phyloP scores from a whole-genome alignment of 2,329 filamentous ascomycete genomes.

The Ophiocordyceps camponoti-saundersi region DNA sequence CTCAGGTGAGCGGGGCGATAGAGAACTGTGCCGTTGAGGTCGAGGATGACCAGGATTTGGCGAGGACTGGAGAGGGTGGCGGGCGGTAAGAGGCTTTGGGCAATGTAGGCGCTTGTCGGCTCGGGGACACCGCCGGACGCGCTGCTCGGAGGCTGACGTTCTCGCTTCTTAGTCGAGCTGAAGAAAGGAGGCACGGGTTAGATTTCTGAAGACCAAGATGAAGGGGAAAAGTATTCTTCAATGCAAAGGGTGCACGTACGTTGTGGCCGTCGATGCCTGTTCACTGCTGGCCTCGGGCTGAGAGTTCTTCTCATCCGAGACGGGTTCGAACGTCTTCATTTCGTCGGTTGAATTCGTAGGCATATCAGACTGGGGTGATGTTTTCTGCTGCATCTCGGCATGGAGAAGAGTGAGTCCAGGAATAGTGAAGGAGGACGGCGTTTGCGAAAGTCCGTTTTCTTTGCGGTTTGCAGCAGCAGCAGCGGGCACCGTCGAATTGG shows the following conservation, averaged over 20 bases:
- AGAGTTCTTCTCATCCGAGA: too few relatives aligned
- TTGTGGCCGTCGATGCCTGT: too few relatives aligned
- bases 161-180: not conserved
- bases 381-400: not conserved
- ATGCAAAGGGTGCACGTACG: too few relatives aligned
- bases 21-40: slow-evolving; percentile 85
- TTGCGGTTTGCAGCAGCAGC: too few relatives aligned
- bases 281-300: too few relatives aligned
- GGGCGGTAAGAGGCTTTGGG: slow-evolving; percentile 28
- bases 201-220: too few relatives aligned
- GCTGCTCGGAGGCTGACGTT: not conserved
- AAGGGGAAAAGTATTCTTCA: too few relatives aligned
- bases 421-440: not conserved
- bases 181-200: not conserved
- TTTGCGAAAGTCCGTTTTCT: not conserved
- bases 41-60: slow-evolving; percentile 65
- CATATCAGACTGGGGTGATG: not conserved
- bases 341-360: not conserved
- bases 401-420: slow-evolving; percentile 1
- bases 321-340: not conserved
- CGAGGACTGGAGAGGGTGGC: slow-evolving; percentile 27
- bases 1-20: slow-evolving; percentile 40
- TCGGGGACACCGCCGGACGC: slow-evolving; percentile 42
- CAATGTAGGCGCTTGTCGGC: slow-evolving; percentile 44
- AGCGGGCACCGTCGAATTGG: too few relatives aligned